Evolutionary conservation across 768 basidiomycete species (phyloP).

Genomic region (Pleurotus tuber-regium): DNA sequence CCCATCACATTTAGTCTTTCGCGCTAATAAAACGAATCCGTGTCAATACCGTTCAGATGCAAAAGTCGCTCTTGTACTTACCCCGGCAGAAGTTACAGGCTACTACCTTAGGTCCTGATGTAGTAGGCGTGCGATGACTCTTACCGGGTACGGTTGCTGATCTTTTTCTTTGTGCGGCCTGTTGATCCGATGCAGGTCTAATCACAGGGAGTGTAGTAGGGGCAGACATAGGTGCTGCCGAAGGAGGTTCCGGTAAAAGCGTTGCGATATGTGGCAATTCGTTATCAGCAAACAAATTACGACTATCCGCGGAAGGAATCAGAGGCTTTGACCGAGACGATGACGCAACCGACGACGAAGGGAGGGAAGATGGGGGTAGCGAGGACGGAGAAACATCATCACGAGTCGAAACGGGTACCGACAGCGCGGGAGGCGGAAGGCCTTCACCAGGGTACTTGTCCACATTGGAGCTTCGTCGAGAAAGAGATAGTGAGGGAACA

Average conservation of each 20-base stretch:
- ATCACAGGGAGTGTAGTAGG: slow-evolving; percentile 63
- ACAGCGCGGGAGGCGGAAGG: slow-evolving; percentile 35
- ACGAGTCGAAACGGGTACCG: slow-evolving; percentile 43
- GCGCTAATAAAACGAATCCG: slow-evolving; percentile 47
- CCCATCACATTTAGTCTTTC: slow-evolving; percentile 88
- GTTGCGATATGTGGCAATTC: slow-evolving; percentile 74
- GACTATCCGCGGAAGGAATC: slow-evolving; percentile 27
- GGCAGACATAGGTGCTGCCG: slow-evolving; percentile 60
- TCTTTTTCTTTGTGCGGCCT: slow-evolving; percentile 67
- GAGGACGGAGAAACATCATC: slow-evolving; percentile 28
- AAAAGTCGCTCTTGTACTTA: slow-evolving; percentile 29
- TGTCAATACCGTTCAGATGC: not conserved
- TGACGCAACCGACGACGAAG: slow-evolving; percentile 31
- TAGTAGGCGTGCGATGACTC: slow-evolving; percentile 53
- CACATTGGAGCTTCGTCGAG: slow-evolving; percentile 49
- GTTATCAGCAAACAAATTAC: slow-evolving; percentile 53
- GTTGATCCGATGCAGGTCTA: slow-evolving; percentile 64
- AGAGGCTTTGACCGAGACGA: slow-evolving; percentile 33
- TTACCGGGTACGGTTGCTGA: slow-evolving; percentile 68
- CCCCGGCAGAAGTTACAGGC: slow-evolving; percentile 90
- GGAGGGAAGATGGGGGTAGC: slow-evolving; percentile 7
- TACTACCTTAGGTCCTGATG: slow-evolving; percentile 81
- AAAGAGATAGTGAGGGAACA: slow-evolving; percentile 42
- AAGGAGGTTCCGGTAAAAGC: slow-evolving; percentile 55
- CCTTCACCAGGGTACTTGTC: slow-evolving; percentile 38